Conservation (phyloP, 805 yeast genomes). For the Hanseniaspora lachancei region DNA sequence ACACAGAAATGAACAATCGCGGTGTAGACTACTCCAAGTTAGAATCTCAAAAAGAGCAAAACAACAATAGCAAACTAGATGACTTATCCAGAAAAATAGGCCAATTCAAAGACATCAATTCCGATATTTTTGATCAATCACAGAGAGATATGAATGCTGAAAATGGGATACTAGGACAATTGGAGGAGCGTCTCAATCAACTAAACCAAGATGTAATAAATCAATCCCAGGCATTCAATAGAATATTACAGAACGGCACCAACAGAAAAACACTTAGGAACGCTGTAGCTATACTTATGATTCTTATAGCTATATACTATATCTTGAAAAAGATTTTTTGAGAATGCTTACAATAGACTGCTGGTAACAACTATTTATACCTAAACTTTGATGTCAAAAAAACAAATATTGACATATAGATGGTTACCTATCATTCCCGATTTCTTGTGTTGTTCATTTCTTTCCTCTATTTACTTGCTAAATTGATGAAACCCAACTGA, state of each 20-base stretch:
- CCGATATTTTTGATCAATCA: conserved; percentile 9
- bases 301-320: background rate
- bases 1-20: background rate
- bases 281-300: background rate
- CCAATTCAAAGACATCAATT: conserved; percentile 7
- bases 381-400: no score
- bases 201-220: background rate
- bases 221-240: conserved; percentile 1
- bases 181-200: background rate
- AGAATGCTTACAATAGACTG: background rate
- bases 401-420: no score
- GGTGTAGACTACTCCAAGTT: conserved; percentile 3
- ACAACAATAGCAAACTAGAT: conserved; percentile 6
- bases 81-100: conserved; percentile 5
- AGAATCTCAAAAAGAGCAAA: conserved; percentile 11
- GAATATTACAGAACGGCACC: conserved; percentile 4
- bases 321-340: background rate
- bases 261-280: conserved; percentile 10
- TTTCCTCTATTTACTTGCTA: no score
- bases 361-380: no score
- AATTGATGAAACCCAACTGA: no score
- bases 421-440: no score
- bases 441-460: no score
- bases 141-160: conserved; percentile 6
- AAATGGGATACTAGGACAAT: conserved; percentile 8